Percentiles rank a stretch among this genome's conserved stretches.
These are phyloP conservation scores for Dactylorhiza incarnata DNA, from an alignment of 106 monocot species.

Conservation along the genomic window DNA sequence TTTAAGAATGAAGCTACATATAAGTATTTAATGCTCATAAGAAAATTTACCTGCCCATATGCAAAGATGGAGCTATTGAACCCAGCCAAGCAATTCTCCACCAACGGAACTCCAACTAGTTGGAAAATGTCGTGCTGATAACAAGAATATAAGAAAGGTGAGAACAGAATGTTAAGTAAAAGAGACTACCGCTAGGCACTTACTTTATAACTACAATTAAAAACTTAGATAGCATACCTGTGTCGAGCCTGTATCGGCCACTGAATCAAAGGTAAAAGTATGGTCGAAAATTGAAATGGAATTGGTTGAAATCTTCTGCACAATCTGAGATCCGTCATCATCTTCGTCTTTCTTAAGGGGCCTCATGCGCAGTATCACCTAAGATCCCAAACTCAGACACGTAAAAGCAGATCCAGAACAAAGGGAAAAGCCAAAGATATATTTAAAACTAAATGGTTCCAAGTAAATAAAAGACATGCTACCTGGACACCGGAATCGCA, in stretches of 20 bases:
- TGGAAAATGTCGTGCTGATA: slow-evolving; percentile 75
- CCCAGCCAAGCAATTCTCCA: slow-evolving; percentile 94
- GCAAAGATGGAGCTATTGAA: slow-evolving; percentile 99
- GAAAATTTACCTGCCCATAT: slow-evolving; percentile 76
- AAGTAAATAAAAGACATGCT: not conserved
- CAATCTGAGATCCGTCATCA: slow-evolving; percentile 55
- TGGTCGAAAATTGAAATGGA: slow-evolving; percentile 72
- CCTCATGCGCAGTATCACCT: slow-evolving; percentile 85
- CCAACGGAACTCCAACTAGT: slow-evolving; percentile 85
- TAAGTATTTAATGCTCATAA: not conserved
- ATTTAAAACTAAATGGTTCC: not conserved
- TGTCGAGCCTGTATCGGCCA: slow-evolving; percentile 58
- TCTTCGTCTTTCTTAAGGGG: slow-evolving; percentile 57
- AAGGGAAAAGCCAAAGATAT: not conserved
- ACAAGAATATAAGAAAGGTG: slow-evolving; percentile 1
- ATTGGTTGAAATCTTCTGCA: slow-evolving; percentile 50
- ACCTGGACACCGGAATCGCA: slow-evolving; percentile 87
- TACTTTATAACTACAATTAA: not conserved
- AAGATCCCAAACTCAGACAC: not conserved
- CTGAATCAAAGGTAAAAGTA: slow-evolving; percentile 84
- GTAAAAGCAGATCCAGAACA: not conserved
- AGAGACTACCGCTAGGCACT: not conserved
- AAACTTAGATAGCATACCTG: slow-evolving; percentile 37
- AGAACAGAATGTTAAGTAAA: not conserved
- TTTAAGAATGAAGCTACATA: not conserved